phyloP scores from a whole-genome alignment of 176 grass and related monocot genomes.

The Eremochloa ophiuroides region DNA sequence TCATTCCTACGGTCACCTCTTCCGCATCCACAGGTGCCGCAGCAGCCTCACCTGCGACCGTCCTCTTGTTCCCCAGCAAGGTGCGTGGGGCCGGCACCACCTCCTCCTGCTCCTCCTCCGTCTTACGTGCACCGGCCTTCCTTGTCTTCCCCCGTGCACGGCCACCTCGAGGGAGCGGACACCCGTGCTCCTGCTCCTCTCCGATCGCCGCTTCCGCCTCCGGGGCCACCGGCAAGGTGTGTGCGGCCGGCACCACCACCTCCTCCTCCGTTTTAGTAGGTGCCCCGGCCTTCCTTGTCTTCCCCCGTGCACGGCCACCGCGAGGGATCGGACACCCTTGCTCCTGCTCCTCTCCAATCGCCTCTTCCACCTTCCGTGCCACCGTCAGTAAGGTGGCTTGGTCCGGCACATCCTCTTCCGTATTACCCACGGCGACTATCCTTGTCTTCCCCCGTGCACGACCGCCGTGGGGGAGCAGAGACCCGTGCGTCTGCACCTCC shows the following conservation, averaged over 20 bases:
- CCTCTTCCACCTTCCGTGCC: slow-evolving; percentile 15
- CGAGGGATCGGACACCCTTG: slow-evolving; percentile 22
- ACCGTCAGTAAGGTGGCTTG: neutral
- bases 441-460: neutral
- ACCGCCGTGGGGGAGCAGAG: neutral
- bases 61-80: slow-evolving; percentile 33
- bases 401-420: neutral
- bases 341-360: neutral
- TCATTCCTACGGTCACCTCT: slow-evolving; percentile 12
- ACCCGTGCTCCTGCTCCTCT: neutral
- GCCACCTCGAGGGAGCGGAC: slow-evolving; percentile 24
- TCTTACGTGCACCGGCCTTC: neutral
- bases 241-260: neutral
- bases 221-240: slow-evolving; percentile 10
- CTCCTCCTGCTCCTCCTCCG: neutral
- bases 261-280: slow-evolving; percentile 9
- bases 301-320: slow-evolving; percentile 7
- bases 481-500: neutral
- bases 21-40: neutral
- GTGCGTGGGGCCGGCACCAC: slow-evolving; percentile 2
- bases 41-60: neutral
- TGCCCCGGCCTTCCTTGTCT: neutral
- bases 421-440: neutral
- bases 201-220: neutral
- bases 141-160: slow-evolving; percentile 2